Evolutionary conservation across 768 basidiomycete genomes (phyloP).

Genomic region (Tylopilus subfusipes): DNA sequence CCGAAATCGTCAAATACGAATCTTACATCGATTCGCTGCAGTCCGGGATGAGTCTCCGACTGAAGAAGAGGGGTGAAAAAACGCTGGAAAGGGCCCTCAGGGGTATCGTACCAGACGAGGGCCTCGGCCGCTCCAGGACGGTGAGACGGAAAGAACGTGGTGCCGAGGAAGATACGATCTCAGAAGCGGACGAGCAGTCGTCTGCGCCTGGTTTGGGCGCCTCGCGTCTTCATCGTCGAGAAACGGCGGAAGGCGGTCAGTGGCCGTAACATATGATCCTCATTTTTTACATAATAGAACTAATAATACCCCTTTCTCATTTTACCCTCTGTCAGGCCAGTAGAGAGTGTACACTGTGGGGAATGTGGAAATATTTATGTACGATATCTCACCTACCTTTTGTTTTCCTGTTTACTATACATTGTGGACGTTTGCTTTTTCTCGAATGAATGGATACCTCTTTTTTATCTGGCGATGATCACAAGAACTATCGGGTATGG

Average conservation of each 20-base stretch:
- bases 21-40: conserved; percentile 91
- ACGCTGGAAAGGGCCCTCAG: conserved; percentile 59
- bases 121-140: conserved; percentile 27
- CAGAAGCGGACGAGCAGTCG: conserved; percentile 43
- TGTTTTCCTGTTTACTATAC: neutral
- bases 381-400: conserved; percentile 23
- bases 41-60: conserved; percentile 74
- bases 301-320: neutral
- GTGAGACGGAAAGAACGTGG: conserved; percentile 40
- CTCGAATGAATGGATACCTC: conserved; percentile 11
- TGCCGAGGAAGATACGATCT: conserved; percentile 44
- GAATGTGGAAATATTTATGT: conserved; percentile 31
- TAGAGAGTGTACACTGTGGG: conserved; percentile 9
- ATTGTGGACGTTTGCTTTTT: neutral
- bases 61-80: conserved; percentile 91
- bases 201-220: conserved; percentile 23
- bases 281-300: conserved; percentile 17
- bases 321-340: neutral
- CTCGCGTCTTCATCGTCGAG: conserved; percentile 41
- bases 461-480: neutral
- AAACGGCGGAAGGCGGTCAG: conserved; percentile 39
- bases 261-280: conserved; percentile 21
- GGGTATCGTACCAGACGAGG: conserved; percentile 30
- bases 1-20: conserved; percentile 94
- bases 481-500: neutral